Base-by-base conservation (phyloP, 2,329 filamentous ascomycete species). In the Cladosporium cucumerinum region DNA sequence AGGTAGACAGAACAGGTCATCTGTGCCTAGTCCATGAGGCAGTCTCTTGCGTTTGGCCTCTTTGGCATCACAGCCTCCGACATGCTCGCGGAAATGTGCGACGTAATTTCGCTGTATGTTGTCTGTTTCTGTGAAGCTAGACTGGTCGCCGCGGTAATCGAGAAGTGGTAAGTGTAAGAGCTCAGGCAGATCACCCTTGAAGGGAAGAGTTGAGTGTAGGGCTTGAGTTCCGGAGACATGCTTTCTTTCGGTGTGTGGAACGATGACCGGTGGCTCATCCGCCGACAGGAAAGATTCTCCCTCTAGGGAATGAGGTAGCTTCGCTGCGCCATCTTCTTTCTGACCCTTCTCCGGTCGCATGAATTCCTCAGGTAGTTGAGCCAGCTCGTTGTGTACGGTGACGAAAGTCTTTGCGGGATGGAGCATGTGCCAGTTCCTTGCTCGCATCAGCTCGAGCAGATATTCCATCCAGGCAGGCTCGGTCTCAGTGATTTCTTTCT, bases 401-500 rank as follows among this genome's bases (percentile, higher is more conserved):
- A 87, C 86, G 14, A 96, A 79, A 76, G 84, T 67, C 2, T 70
- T 70, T 43, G 87, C 86, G 0, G 94, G 94, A 72, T 97, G 97
- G 0, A 96, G 78, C 61, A 91, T 87, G 70, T 85, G 87, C 77
- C 96, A 97, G 14, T 90, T 91, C 30, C 91, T 85, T 3, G 87
- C 85, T 14, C 89, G 86, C 68, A 91, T 89, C 18, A 97, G 83
- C 72, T 92, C 89, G 43, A 95, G 81, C 64, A 91, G 82, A 69
- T 92, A 88, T 76, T 96, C 90, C 64, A 92, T 82, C 88, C 92
- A 95, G 0, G 90, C 84, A 0, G 92, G 91, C 60, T 88, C 86
- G 12, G 81, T 85, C 68, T 87, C 87, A 57, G 87, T 87, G n/a
- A 93, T 82, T 12, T 83, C 68, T 72, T 90, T 92, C 32, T 57